Percentiles rank a stretch among this genome's conserved stretches.
These are phyloP conservation scores for Berkeleyomyces rouxiae DNA, from an alignment of 2,329 filamentous ascomycete genomes.

Conservation along the genomic window DNA sequence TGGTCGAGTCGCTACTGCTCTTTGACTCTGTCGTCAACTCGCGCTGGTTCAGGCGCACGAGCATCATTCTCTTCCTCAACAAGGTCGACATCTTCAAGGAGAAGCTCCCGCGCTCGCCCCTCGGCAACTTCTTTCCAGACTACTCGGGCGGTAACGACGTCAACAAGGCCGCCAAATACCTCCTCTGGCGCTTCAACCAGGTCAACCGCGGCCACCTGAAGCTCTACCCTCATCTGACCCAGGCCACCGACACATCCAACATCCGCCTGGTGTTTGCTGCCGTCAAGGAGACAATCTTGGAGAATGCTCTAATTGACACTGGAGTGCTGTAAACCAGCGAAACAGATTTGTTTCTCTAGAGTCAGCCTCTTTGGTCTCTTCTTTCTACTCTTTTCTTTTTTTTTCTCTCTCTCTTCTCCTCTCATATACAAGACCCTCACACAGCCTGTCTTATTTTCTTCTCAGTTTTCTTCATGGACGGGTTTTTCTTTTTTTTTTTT, in stretches of 20 bases:
- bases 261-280: conserved; percentile 95
- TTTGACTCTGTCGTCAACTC: conserved; percentile 99
- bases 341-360: neutral
- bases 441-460: neutral
- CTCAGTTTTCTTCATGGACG: neutral
- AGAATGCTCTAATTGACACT: conserved; percentile 95
- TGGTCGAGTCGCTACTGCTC: conserved; percentile 94
- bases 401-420: neutral
- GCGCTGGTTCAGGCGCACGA: conserved; percentile 96
- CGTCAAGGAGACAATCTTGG: conserved; percentile 95
- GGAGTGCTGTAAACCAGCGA: conserved; percentile 60
- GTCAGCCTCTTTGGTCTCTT: neutral
- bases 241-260: conserved; percentile 97
- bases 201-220: conserved; percentile 94
- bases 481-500: neutral
- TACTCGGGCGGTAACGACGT: conserved; percentile 97
- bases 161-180: conserved; percentile 93
- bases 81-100: conserved; percentile 97
- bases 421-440: neutral
- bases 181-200: conserved; percentile 97
- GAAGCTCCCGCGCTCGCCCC: conserved; percentile 74
- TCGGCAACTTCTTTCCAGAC: conserved; percentile 93
- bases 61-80: conserved; percentile 96
- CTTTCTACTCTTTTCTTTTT: neutral
- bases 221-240: conserved; percentile 90